phyloP scores from a whole-genome alignment of 1,284 basidiomycete genomes.

The Mycena citricolor region DNA sequence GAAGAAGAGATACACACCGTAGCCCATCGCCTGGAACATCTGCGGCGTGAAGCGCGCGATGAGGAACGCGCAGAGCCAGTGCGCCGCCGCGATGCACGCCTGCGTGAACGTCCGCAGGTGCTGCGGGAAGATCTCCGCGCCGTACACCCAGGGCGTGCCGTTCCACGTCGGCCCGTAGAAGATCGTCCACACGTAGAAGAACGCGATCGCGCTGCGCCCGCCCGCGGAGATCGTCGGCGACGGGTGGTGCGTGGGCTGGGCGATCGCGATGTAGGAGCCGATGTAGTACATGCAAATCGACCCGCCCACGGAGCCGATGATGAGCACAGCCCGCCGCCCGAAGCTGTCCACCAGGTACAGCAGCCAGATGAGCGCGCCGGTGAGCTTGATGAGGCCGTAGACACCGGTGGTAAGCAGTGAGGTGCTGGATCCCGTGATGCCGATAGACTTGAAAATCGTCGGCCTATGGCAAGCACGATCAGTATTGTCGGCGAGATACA shows the following conservation, averaged over 20 bases:
- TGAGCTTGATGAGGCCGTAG: constrained; percentile 39
- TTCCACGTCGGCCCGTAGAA: constrained; percentile 40
- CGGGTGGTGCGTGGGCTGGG: constrained; percentile 28
- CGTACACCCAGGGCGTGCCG: constrained; percentile 35
- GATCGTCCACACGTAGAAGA: constrained; percentile 39
- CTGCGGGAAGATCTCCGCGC: constrained; percentile 37
- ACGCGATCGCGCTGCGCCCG: constrained; percentile 27
- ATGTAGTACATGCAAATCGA: constrained; percentile 40
- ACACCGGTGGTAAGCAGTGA: constrained; percentile 46
- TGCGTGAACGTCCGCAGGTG: constrained; percentile 38
- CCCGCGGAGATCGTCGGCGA: constrained; percentile 26
- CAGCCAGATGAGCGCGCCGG: constrained; percentile 32
- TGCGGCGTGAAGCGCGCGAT: constrained; percentile 37
- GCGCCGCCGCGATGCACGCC: constrained; percentile 33
- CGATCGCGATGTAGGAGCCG: constrained; percentile 36
- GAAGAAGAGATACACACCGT: constrained; percentile 39
- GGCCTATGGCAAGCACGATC: constrained; percentile 28
- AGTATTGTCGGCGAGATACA: background rate
- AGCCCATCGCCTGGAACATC: constrained; percentile 37
- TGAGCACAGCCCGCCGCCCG: constrained; percentile 42
- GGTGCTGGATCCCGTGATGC: constrained; percentile 38
- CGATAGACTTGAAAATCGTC: constrained; percentile 43
- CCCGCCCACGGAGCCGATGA: constrained; percentile 43
- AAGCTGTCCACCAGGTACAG: constrained; percentile 23
- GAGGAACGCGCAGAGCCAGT: constrained; percentile 27